phyloP scores from a whole-genome alignment of 2,329 filamentous ascomycete species.

The Scleromitrula shiraiana region DNA sequence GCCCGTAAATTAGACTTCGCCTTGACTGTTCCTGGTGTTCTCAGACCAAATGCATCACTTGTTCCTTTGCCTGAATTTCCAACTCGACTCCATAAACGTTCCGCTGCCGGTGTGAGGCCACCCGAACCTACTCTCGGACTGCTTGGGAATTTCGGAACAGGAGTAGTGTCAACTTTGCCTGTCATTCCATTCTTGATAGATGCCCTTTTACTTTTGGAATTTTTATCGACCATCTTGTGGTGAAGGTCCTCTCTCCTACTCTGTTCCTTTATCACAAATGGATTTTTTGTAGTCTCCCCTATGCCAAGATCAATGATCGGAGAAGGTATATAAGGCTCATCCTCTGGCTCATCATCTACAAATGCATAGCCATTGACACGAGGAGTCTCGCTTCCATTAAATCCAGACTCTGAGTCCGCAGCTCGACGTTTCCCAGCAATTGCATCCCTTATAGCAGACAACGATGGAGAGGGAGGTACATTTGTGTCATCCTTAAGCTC shows the following conservation, averaged over 20 bases:
- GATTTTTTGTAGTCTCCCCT: constrained; percentile 59
- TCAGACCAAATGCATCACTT: constrained; percentile 23
- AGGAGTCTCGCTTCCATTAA: constrained; percentile 65
- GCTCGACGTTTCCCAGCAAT: constrained; percentile 64
- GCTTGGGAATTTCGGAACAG: constrained; percentile 63
- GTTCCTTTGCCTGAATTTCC: constrained; percentile 32
- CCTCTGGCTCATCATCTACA: constrained; percentile 69
- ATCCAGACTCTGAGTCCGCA: constrained; percentile 52
- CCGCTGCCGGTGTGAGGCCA: constrained; percentile 65
- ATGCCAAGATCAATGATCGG: constrained; percentile 50
- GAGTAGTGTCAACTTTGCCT: constrained; percentile 50
- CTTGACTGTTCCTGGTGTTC: constrained; percentile 22
- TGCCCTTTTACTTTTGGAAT: constrained; percentile 62
- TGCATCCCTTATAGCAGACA: constrained; percentile 77
- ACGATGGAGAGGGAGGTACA: constrained; percentile 67
- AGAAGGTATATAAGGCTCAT: constrained; percentile 34
- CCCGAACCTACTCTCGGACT: constrained; percentile 47
- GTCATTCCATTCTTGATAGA: constrained; percentile 51
- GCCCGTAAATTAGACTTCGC: constrained; percentile 23
- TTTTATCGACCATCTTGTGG: constrained; percentile 77
- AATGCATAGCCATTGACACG: constrained; percentile 90
- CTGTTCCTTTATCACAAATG: constrained; percentile 71
- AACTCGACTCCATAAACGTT: constrained; percentile 58
- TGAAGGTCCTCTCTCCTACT: constrained; percentile 74
- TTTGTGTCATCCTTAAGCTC: constrained; percentile 32